Conservation (phyloP, 495 filamentous ascomycete genomes). For the Penicillium paxilli region DNA sequence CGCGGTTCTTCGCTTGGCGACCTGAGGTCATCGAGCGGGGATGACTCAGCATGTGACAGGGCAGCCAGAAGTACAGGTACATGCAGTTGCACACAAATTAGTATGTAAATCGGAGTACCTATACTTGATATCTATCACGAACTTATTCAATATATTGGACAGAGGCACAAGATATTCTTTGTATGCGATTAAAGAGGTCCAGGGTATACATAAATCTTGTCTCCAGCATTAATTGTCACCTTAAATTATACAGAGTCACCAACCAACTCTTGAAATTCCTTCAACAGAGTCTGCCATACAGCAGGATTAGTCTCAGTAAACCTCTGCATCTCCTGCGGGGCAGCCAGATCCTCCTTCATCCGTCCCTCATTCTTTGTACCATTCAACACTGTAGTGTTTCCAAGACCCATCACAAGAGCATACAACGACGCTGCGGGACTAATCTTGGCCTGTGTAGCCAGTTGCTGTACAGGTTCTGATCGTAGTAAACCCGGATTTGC, state of each 20-base stretch:
- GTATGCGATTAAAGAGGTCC: too few species aligned
- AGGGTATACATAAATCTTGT: too few species aligned
- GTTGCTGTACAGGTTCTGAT: slow-evolving; percentile 46
- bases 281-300: slow-evolving; percentile 46
- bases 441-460: slow-evolving; percentile 50
- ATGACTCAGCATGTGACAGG: slow-evolving; percentile 19
- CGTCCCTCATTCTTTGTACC: slow-evolving; percentile 63
- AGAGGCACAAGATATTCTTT: too few species aligned
- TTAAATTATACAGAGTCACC: slow-evolving; percentile 33
- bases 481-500: slow-evolving; percentile 63
- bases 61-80: not conserved
- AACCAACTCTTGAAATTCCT: slow-evolving; percentile 47
- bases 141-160: too few species aligned
- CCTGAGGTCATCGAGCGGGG: slow-evolving; percentile 22
- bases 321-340: slow-evolving; percentile 46
- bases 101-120: not conserved
- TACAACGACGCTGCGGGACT: slow-evolving; percentile 63
- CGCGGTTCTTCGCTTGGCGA: slow-evolving; percentile 12
- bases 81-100: not conserved
- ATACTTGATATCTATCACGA: not conserved
- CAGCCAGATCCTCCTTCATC: slow-evolving; percentile 67
- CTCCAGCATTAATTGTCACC: not conserved
- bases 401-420: slow-evolving; percentile 62
- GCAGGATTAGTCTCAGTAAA: slow-evolving; percentile 44
- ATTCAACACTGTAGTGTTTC: slow-evolving; percentile 60